Conservation (phyloP, 345 rosid species). For the Atalantia buxifolia region DNA sequence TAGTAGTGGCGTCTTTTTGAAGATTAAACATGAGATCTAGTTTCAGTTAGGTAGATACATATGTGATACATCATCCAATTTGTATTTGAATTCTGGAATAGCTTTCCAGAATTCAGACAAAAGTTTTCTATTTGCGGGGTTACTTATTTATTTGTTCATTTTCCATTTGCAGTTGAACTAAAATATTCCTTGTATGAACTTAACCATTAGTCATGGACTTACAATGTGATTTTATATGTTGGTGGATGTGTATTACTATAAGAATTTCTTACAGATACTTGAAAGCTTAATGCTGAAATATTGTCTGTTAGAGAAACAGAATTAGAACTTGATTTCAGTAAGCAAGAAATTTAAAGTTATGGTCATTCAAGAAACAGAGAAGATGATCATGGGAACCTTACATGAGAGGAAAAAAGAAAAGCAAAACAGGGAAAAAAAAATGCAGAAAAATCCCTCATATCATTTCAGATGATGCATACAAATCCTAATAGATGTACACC, state of each 20-base stretch:
- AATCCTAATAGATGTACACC: background rate
- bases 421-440: background rate
- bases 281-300: too few species aligned
- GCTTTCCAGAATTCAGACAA: background rate
- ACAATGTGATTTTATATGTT: background rate
- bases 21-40: background rate
- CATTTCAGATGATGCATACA: background rate
- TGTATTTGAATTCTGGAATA: background rate
- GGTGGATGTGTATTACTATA: too few species aligned
- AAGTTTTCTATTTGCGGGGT: background rate
- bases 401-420: background rate
- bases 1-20: background rate
- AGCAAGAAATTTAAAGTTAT: background rate
- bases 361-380: background rate
- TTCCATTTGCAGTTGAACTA: background rate
- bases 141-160: too few species aligned
- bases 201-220: background rate
- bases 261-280: too few species aligned
- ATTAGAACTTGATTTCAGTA: too few species aligned
- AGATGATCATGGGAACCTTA: background rate
- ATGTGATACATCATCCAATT: background rate
- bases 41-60: background rate
- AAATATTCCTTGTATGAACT: background rate
- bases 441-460: too few species aligned
- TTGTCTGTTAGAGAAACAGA: too few species aligned